These are phyloP conservation scores for Termitomyces sp. DNA, from an alignment of 768 basidiomycete genomes.

Conservation along the genomic window DNA sequence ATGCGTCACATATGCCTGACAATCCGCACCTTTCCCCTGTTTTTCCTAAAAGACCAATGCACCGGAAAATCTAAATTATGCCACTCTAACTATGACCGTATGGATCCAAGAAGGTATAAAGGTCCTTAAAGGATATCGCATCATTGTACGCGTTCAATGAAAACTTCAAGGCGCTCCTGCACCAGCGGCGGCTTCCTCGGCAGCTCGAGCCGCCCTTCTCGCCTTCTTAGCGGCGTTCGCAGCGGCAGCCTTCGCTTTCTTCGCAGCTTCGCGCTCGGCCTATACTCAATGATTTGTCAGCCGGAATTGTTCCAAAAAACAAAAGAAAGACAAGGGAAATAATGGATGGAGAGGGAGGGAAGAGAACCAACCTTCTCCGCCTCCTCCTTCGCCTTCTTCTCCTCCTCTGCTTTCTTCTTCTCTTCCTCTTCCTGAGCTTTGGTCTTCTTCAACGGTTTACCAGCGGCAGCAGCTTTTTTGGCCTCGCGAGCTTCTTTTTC, in stretches of 20 bases:
- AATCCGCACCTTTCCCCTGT: too few relatives aligned
- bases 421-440: constrained; percentile 74
- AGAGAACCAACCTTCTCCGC: constrained; percentile 64
- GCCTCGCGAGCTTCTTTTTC: constrained; percentile 93
- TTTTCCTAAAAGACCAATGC: too few relatives aligned
- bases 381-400: constrained; percentile 74
- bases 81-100: not conserved
- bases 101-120: not conserved
- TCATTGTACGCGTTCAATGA: not conserved
- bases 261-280: constrained; percentile 64
- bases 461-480: constrained; percentile 59
- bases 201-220: constrained; percentile 53
- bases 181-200: constrained; percentile 26
- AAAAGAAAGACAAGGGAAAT: not conserved
- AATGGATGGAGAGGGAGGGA: not conserved
- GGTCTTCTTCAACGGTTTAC: constrained; percentile 56
- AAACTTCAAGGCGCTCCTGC: not conserved
- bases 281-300: not conserved
- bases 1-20: too few relatives aligned
- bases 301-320: not conserved
- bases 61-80: not conserved
- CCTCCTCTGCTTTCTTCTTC: constrained; percentile 65
- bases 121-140: not conserved
- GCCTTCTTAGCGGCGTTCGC: constrained; percentile 93
- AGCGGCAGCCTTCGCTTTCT: constrained; percentile 79